These are phyloP conservation scores for grape (Vitis vinifera) DNA, from an alignment of 164 flowering plant genomes.

Conservation along the genomic window DNA sequence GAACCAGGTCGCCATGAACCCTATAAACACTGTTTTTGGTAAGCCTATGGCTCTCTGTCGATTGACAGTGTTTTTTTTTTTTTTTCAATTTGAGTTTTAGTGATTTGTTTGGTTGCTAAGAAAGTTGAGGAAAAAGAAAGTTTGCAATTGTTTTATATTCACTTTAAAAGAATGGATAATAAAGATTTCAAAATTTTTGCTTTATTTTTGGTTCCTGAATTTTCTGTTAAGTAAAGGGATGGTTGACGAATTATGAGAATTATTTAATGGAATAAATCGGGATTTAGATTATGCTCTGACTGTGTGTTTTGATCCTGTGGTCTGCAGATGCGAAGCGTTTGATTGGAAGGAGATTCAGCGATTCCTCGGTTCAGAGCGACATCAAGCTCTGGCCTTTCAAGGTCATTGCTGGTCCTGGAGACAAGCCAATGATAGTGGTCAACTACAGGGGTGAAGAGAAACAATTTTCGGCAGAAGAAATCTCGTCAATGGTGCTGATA, in stretches of 20 bases:
- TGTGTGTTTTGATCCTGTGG: neutral
- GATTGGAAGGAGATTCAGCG: constrained; percentile 50
- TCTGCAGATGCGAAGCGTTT: constrained; percentile 45
- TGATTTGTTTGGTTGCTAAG: neutral
- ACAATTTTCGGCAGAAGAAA: constrained; percentile 38
- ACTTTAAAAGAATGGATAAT: no score
- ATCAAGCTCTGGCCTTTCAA: constrained; percentile 46
- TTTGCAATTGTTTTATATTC: no score
- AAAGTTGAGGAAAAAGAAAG: no score
- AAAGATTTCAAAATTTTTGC: no score
- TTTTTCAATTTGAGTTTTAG: no score
- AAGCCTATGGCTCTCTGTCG: neutral
- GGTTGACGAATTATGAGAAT: no score
- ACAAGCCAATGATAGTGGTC: constrained; percentile 43
- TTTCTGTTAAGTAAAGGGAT: no score
- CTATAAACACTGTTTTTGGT: constrained; percentile 39
- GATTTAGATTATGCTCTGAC: no score
- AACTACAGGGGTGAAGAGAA: constrained; percentile 40
- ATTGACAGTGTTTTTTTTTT: neutral
- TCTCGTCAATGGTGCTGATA: constrained; percentile 36
- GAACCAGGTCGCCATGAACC: constrained; percentile 38
- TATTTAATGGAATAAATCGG: no score
- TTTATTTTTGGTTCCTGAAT: no score
- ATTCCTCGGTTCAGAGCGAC: constrained; percentile 43
- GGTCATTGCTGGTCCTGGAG: constrained; percentile 39